Evolutionary conservation across 345 rosid species (phyloP).

Genomic region (Ceriops zippeliana): DNA sequence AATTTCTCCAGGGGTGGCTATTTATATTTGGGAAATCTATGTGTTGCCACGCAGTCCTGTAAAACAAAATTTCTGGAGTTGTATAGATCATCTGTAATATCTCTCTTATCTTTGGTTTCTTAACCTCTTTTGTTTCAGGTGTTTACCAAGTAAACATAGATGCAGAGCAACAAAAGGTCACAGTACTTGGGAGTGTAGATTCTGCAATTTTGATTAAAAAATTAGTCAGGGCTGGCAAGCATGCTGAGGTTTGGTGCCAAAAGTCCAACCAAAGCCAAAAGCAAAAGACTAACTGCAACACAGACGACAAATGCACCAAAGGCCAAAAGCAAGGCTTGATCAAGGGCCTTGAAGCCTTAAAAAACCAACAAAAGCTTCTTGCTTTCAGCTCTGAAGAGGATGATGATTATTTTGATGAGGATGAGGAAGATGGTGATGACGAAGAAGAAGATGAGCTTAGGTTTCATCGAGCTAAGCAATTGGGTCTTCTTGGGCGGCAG

Average conservation of each 20-base stretch:
- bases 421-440: constrained; percentile 31
- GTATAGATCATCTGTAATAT: neutral
- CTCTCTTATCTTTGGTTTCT: neutral
- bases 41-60: too few species aligned
- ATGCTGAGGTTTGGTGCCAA: constrained; percentile 72
- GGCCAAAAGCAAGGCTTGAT: constrained; percentile 44
- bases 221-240: constrained; percentile 61
- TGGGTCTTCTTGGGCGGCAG: constrained; percentile 40
- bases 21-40: too few species aligned
- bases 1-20: too few species aligned
- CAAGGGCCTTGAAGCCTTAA: constrained; percentile 44
- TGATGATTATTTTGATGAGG: constrained; percentile 40
- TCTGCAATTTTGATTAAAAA: constrained; percentile 65
- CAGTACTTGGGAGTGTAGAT: constrained; percentile 65
- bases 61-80: neutral
- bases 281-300: constrained; percentile 28
- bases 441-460: constrained; percentile 34
- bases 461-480: constrained; percentile 28
- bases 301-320: constrained; percentile 41
- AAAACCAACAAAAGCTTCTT: constrained; percentile 43
- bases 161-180: constrained; percentile 71
- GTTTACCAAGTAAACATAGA: constrained; percentile 68
- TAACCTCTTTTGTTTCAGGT: constrained; percentile 33
- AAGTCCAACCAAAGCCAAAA: constrained; percentile 49
- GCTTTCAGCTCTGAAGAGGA: constrained; percentile 39